phyloP scores from a whole-genome alignment of 345 rosid genomes.

The Cardamine chenopodiifolia region DNA sequence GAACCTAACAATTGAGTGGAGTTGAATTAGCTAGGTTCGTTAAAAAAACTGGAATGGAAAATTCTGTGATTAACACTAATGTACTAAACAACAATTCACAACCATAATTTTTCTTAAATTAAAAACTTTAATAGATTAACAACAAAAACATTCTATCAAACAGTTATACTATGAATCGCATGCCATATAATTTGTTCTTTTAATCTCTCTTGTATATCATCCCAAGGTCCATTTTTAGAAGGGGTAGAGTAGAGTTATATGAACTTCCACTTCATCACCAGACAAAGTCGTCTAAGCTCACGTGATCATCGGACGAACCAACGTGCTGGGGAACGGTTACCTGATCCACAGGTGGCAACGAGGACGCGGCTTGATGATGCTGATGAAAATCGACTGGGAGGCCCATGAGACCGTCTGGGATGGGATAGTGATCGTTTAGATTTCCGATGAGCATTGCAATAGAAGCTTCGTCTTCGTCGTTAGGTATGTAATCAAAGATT shows the following conservation, averaged over 20 bases:
- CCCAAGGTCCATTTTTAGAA: neutral
- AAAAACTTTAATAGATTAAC: neutral
- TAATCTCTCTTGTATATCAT: constrained; percentile 17
- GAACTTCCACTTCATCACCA: constrained; percentile 24
- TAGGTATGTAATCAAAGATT: constrained; percentile 26
- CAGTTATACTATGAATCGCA: constrained; percentile 1
- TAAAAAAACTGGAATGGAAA: neutral
- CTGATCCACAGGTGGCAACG: constrained; percentile 13
- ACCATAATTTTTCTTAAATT: neutral
- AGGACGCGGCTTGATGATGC: constrained; percentile 24
- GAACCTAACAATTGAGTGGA: neutral
- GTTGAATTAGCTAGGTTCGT: neutral
- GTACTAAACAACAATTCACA: neutral
- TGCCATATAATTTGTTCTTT: neutral
- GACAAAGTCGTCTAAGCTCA: constrained; percentile 6
- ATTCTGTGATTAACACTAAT: neutral
- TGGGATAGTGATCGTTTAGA: constrained; percentile 42
- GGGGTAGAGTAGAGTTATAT: neutral
- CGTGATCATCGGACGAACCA: constrained; percentile 17
- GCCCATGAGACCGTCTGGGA: constrained; percentile 18
- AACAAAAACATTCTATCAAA: neutral
- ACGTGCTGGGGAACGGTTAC: neutral
- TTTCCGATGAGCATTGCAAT: constrained; percentile 55
- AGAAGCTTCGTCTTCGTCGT: constrained; percentile 62
- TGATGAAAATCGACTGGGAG: constrained; percentile 22